phyloP scores from a whole-genome alignment of 2,329 filamentous ascomycete species.

The Sclerotinia nivalis region DNA sequence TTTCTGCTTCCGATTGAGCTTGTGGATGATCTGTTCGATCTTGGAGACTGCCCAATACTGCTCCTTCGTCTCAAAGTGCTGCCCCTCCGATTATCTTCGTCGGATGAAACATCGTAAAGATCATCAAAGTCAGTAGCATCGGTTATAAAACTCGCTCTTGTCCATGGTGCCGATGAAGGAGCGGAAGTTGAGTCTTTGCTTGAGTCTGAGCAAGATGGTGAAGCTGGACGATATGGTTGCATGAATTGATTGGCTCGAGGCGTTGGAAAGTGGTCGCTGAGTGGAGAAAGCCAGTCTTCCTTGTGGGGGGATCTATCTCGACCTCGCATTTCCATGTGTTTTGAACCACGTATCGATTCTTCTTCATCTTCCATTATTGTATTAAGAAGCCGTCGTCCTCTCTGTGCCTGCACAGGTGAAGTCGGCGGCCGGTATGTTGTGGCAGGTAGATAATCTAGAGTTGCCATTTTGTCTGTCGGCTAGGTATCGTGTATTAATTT shows the following conservation, averaged over 20 bases:
- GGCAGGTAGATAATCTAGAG: constrained; percentile 48
- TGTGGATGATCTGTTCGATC: constrained; percentile 36
- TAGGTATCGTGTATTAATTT: constrained; percentile 30
- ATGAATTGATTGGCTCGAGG: constrained; percentile 68
- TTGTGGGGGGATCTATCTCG: constrained; percentile 44
- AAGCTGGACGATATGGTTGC: constrained; percentile 55
- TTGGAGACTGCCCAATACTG: constrained; percentile 34
- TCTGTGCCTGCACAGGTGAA: constrained; percentile 52
- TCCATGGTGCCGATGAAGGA: constrained; percentile 62
- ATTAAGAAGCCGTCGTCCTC: constrained; percentile 59
- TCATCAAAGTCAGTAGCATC: constrained; percentile 78
- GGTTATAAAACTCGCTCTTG: constrained; percentile 60
- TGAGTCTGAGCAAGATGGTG: constrained; percentile 58
- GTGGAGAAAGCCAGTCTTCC: constrained; percentile 45
- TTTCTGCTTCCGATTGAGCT: constrained; percentile 33
- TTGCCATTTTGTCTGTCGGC: constrained; percentile 37
- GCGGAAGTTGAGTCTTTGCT: constrained; percentile 54
- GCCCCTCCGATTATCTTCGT: constrained; percentile 63
- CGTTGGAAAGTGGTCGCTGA: constrained; percentile 66
- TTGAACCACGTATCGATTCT: constrained; percentile 35
- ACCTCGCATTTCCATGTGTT: constrained; percentile 39
- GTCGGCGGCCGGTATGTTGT: constrained; percentile 52
- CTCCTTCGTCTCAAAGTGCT: constrained; percentile 36
- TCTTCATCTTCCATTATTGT: constrained; percentile 61
- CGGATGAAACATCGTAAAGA: constrained; percentile 76